phyloP scores from a whole-genome alignment of 495 filamentous ascomycete species.

The Neurospora sp. region DNA sequence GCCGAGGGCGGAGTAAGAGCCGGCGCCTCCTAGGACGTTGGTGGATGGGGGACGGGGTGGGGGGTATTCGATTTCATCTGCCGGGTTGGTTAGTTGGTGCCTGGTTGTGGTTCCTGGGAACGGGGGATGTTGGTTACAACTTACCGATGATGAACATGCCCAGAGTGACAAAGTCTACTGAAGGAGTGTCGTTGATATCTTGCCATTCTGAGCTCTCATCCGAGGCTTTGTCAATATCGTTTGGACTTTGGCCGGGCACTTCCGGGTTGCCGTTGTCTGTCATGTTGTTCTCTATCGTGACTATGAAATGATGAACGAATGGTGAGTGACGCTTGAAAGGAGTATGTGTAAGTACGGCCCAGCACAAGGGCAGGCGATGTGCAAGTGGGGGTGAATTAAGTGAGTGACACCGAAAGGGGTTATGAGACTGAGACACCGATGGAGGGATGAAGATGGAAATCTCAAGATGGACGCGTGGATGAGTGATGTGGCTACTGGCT shows the following conservation, averaged over 20 bases:
- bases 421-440: not conserved
- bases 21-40: constrained; percentile 77
- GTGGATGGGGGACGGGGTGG: constrained; percentile 49
- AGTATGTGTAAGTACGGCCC: not conserved
- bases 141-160: constrained; percentile 96
- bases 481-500: not conserved
- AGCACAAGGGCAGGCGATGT: not conserved
- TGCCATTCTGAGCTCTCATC: not conserved
- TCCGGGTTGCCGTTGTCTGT: not conserved
- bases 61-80: constrained; percentile 85
- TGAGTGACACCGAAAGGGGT: not conserved
- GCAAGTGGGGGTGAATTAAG: not conserved
- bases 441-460: not conserved
- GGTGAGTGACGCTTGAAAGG: not conserved
- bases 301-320: not conserved
- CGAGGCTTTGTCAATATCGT: not conserved
- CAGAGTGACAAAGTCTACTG: constrained; percentile 73
- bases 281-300: not conserved
- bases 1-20: constrained; percentile 75
- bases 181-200: not conserved
- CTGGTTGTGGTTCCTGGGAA: not conserved
- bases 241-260: not conserved
- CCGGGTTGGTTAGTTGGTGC: constrained; percentile 10
- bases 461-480: not conserved
- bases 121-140: constrained; percentile 1